Conservation (phyloP, 306 rosid genomes). For the Comarum palustre region DNA sequence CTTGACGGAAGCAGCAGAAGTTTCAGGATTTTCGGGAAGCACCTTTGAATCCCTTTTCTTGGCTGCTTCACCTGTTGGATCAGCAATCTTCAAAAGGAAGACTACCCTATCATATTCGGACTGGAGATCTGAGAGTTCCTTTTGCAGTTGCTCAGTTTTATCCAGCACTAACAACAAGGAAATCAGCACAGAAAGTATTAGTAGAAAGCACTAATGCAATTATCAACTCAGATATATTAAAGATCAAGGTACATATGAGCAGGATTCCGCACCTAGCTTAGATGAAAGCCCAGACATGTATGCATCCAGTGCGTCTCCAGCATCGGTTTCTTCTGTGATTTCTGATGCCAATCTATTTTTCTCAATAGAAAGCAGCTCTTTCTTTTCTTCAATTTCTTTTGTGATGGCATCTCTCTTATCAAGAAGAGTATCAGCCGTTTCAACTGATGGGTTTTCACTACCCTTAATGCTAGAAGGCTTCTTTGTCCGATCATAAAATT, state of each 20-base stretch:
- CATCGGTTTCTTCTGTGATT: constrained; percentile 40
- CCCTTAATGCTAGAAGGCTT: constrained; percentile 49
- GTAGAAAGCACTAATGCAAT: not conserved
- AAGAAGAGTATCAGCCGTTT: constrained; percentile 87
- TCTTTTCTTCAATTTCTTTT: constrained; percentile 62
- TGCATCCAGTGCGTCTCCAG: constrained; percentile 77
- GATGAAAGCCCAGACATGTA: constrained; percentile 92
- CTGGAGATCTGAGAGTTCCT: constrained; percentile 71
- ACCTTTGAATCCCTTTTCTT: constrained; percentile 67
- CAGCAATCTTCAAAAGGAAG: constrained; percentile 88
- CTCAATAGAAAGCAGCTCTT: constrained; percentile 59
- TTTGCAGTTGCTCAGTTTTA: constrained; percentile 59
- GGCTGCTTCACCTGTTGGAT: constrained; percentile 83
- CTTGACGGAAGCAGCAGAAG: constrained; percentile 30
- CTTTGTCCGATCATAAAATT: constrained; percentile 89
- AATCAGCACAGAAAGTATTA: constrained; percentile 29
- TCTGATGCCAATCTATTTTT: constrained; percentile 45
- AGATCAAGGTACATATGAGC: not conserved
- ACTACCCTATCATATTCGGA: constrained; percentile 71
- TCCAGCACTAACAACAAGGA: constrained; percentile 58
- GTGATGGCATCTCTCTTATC: constrained; percentile 71
- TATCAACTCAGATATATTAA: not conserved
- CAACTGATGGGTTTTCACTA: constrained; percentile 63
- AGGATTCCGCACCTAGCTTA: constrained; percentile 65
- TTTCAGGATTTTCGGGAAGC: constrained; percentile 44